Evolutionary conservation across 2,329 filamentous ascomycete species (phyloP).

Genomic region (Blumeriella jaapii): DNA sequence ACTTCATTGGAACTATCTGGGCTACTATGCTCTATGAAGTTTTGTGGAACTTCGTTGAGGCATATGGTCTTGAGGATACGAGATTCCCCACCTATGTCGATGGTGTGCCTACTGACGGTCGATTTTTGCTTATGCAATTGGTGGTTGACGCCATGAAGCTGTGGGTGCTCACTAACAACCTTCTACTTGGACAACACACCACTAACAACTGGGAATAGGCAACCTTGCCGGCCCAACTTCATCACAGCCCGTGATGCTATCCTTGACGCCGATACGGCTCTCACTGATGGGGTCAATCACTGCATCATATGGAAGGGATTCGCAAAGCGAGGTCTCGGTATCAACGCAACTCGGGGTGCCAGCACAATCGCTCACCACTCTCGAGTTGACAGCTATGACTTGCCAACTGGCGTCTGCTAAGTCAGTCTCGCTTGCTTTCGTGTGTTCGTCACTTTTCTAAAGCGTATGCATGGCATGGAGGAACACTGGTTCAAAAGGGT

Average conservation of each 20-base stretch:
- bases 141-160: conserved; percentile 5
- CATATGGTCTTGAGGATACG: background rate
- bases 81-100: conserved; percentile 2
- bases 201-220: background rate
- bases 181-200: background rate
- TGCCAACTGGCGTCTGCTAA: conserved; percentile 8
- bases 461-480: too few relatives aligned
- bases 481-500: too few relatives aligned
- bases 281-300: conserved; percentile 1
- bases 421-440: conserved; percentile 28
- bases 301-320: conserved; percentile 4
- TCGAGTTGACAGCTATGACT: conserved; percentile 8
- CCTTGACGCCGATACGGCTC: conserved; percentile 4
- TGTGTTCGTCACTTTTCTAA: too few relatives aligned
- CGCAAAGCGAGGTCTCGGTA: conserved; percentile 5
- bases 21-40: conserved; percentile 6
- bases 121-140: conserved; percentile 5
- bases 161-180: background rate
- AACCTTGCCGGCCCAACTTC: conserved; percentile 4
- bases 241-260: conserved; percentile 4
- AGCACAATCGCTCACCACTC: conserved; percentile 3
- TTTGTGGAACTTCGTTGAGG: conserved; percentile 5
- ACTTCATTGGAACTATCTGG: conserved; percentile 5
- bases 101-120: conserved; percentile 3
- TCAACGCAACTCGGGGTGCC: conserved; percentile 2